phyloP scores from a whole-genome alignment of 306 rosid genomes.

The Comarum palustre region DNA sequence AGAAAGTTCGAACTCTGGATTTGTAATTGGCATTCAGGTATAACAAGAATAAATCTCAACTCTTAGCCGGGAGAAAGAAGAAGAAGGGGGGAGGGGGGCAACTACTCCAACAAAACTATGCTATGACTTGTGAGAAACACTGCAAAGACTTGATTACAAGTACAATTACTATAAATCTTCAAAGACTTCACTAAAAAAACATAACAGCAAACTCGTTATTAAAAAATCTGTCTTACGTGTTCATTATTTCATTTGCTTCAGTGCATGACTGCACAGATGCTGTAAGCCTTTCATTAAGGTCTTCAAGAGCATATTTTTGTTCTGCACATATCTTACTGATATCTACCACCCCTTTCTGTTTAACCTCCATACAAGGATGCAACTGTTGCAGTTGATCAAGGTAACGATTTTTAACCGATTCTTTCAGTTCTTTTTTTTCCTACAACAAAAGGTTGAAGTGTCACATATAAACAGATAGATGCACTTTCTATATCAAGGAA shows the following conservation, averaged over 20 bases:
- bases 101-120: conserved; percentile 1
- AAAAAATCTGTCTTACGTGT: conserved; percentile 49
- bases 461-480: neutral
- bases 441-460: conserved; percentile 27
- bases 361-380: conserved; percentile 54
- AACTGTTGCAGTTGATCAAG: conserved; percentile 61
- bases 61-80: neutral
- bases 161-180: neutral
- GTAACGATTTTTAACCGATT: conserved; percentile 54
- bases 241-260: conserved; percentile 81
- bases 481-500: neutral
- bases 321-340: conserved; percentile 57
- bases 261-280: conserved; percentile 78
- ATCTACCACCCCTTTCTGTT: conserved; percentile 67
- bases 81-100: too few species aligned
- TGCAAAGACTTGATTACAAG: neutral
- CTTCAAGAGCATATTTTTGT: conserved; percentile 71
- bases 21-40: neutral
- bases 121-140: conserved; percentile 5
- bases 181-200: neutral
- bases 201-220: neutral
- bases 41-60: neutral
- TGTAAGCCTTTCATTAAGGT: conserved; percentile 71
- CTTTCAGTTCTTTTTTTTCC: conserved; percentile 73
- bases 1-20: neutral